Base-by-base conservation (phyloP, 2,329 filamentous ascomycete species). In the Pseudopyrenochaeta lycopersici region DNA sequence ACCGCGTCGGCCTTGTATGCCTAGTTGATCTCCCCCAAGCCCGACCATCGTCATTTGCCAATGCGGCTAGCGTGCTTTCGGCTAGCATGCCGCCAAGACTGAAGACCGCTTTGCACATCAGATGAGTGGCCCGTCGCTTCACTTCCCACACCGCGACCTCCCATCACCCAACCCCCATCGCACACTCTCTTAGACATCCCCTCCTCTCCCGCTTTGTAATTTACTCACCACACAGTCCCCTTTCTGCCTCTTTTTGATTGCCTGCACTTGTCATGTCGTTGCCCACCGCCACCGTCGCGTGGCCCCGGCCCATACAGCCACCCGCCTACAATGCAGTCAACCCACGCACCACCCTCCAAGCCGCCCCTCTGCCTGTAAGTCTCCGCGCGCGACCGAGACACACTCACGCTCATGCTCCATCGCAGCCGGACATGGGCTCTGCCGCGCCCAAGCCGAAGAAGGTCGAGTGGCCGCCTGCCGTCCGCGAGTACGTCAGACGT, bases 401-500 rank as follows among this genome's bases (percentile, higher is more conserved):
- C n/a, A 14, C 52, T 30, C 45, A 38, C 49, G 53, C 58, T 70
- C 49, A 70, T 56, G 40, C 38, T 12, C 42, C 38, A 29, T 41
- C 46, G 30, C 66, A 68, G 64, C 36, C 57, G 43, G 52, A 64
- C 40, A 42, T 46, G 52, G 45, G 52, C 36, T 38, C 72, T 54
- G 64, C 76, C 18, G 33, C 62, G n/a, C 64, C 74, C 20, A 73
- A 78, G 59, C 74, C 79, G 44, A 74, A 73, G 71, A 91, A 89
- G 79, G 88, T 89, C 67, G 86, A 90, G 65, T 98, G 92, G 89
- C 88, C 92, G 29, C 81, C 85, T 38, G 85, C 89, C n/a, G 91
- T 98, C 55, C 90, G 92, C 66, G 82, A 84, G 62, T 98, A 97
- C 78, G 94, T 98, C 29, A 89, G 92, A 69, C 88, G 92, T 70